These are phyloP conservation scores for Fusarium austroafricanum DNA, from an alignment of 2,329 filamentous ascomycete species.

Conservation along the genomic window DNA sequence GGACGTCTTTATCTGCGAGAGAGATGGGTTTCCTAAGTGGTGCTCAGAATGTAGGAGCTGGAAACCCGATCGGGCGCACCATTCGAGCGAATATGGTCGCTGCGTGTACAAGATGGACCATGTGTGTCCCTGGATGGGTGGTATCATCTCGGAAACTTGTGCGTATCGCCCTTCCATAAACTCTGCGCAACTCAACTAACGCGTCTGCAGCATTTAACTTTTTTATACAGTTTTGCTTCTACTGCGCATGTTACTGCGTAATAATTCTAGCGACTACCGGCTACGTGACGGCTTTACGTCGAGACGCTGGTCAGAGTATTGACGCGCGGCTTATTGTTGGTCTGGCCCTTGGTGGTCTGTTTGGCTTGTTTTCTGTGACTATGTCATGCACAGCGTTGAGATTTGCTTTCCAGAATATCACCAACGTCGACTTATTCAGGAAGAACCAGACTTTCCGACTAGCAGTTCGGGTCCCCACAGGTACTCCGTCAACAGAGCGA, in stretches of 20 bases:
- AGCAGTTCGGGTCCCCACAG: conserved; percentile 75
- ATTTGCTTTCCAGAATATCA: conserved; percentile 78
- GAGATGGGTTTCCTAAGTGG: conserved; percentile 86
- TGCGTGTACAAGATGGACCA: conserved; percentile 95
- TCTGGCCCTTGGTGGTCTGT: conserved; percentile 75
- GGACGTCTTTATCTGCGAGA: conserved; percentile 85
- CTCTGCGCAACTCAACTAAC: conserved; percentile 6
- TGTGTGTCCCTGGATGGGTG: conserved; percentile 97
- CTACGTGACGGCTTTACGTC: conserved; percentile 70
- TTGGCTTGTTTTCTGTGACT: conserved; percentile 80
- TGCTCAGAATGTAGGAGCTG: conserved; percentile 86
- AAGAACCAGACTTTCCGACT: conserved; percentile 74
- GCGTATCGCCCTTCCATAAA: conserved; percentile 44
- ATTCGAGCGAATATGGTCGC: conserved; percentile 82
- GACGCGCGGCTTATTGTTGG: conserved; percentile 74
- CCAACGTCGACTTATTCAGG: conserved; percentile 83
- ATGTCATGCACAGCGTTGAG: conserved; percentile 81
- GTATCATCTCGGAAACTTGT: conserved; percentile 86
- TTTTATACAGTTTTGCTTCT: conserved; percentile 88
- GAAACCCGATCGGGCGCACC: conserved; percentile 89
- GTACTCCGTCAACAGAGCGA: conserved; percentile 54
- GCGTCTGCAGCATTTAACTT: conserved; percentile 79
- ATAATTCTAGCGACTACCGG: conserved; percentile 73
- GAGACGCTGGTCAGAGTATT: conserved; percentile 52
- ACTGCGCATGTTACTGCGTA: conserved; percentile 74